A percentile compares a stretch with the other conserved stretches of the same genome.
Conservation (phyloP, 116 monocot genomes). For the Cymodocea nodosa region DNA sequence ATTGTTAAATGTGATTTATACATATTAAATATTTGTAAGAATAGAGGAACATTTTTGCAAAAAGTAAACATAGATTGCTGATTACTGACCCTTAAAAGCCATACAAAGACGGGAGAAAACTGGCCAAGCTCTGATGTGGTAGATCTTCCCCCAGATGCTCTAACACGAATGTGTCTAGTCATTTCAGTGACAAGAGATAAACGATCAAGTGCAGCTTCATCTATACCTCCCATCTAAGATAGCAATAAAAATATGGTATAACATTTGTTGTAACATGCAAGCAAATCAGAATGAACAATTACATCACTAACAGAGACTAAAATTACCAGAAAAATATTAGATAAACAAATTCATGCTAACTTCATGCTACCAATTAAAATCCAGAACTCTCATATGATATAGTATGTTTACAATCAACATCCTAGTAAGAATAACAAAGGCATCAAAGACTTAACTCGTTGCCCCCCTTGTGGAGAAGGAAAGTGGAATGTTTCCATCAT, state of each 20-base stretch:
- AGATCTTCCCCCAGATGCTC: conserved; percentile 72
- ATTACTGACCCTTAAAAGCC: conserved; percentile 69
- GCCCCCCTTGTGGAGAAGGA: no score
- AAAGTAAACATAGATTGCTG: not conserved
- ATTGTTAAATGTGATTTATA: no score
- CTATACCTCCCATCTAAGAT: conserved; percentile 95
- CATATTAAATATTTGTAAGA: no score
- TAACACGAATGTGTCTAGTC: conserved; percentile 96
- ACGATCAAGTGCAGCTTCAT: conserved; percentile 96
- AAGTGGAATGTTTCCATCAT: no score
- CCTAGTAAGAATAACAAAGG: no score
- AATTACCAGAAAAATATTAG: no score
- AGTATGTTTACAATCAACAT: no score
- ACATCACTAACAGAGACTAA: no score
- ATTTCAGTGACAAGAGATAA: conserved; percentile 92
- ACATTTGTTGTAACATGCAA: not conserved
- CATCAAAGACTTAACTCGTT: no score
- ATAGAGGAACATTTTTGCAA: not conserved
- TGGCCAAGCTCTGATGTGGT: conserved; percentile 75
- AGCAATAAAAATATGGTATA: not conserved
- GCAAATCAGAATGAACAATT: not conserved
- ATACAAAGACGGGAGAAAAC: conserved; percentile 88
- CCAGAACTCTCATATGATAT: no score
- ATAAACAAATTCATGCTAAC: no score
- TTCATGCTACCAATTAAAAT: no score